phyloP scores from a whole-genome alignment of 345 rosid species.

The Excoecaria agallocha region DNA sequence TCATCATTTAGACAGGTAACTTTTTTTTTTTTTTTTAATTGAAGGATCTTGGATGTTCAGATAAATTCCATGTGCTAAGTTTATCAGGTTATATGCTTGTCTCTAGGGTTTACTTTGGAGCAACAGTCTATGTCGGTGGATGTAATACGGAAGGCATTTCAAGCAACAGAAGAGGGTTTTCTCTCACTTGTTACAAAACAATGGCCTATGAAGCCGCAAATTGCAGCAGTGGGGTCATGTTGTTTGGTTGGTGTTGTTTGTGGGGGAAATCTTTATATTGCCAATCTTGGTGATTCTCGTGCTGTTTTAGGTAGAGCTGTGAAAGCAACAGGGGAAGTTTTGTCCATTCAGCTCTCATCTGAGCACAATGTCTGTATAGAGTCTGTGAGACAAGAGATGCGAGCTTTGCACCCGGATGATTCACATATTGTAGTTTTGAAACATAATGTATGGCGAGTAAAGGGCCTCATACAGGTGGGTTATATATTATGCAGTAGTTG shows the following conservation, averaged over 20 bases:
- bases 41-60: conserved; percentile 4
- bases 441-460: conserved; percentile 88
- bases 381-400: conserved; percentile 71
- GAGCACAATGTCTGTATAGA: conserved; percentile 76
- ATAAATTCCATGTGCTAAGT: conserved; percentile 17
- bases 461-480: conserved; percentile 82
- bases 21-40: neutral
- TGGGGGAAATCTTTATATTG: conserved; percentile 66
- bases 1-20: neutral
- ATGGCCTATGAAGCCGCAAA: conserved; percentile 67
- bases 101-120: conserved; percentile 68
- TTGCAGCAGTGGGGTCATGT: conserved; percentile 89
- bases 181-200: conserved; percentile 58
- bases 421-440: conserved; percentile 64
- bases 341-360: conserved; percentile 68
- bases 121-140: conserved; percentile 70
- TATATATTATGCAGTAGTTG: neutral
- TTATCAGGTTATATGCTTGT: conserved; percentile 13
- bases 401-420: conserved; percentile 76
- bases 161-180: conserved; percentile 87
- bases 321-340: conserved; percentile 68
- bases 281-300: conserved; percentile 80
- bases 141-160: conserved; percentile 71
- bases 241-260: conserved; percentile 76
- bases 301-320: conserved; percentile 73